Conservation (phyloP, 2,329 filamentous ascomycete species). For the Penicillium freii region DNA sequence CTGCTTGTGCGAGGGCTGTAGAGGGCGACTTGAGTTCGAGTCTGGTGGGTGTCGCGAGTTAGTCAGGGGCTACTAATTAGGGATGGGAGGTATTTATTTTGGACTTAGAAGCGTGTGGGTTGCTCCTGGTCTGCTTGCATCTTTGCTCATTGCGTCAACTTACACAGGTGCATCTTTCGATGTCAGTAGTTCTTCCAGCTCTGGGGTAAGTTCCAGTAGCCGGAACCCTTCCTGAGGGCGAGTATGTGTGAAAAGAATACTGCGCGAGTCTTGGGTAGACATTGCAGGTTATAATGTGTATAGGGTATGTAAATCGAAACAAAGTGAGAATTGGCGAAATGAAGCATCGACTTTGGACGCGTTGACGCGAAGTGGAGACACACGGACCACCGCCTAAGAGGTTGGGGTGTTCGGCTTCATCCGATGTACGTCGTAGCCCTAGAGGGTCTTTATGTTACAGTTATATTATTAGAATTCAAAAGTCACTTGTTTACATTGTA, state of each 20-base stretch:
- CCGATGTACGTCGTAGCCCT: background rate
- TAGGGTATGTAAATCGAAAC: background rate
- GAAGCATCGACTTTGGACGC: conserved; percentile 20
- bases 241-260: conserved; percentile 43
- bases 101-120: background rate
- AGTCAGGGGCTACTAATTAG: background rate
- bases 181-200: conserved; percentile 55
- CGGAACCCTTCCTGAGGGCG: conserved; percentile 54
- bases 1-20: conserved; percentile 29
- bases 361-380: conserved; percentile 16
- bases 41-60: conserved; percentile 28
- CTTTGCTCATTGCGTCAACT: conserved; percentile 3
- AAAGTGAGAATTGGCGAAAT: background rate
- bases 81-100: background rate
- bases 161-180: conserved; percentile 46
- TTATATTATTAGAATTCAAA: background rate
- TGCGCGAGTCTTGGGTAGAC: conserved; percentile 39
- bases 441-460: background rate
- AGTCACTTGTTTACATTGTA: background rate
- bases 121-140: background rate
- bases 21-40: conserved; percentile 46
- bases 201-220: conserved; percentile 60
- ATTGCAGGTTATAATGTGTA: conserved; percentile 21
- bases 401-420: background rate
- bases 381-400: conserved; percentile 39